Evolutionary conservation across 129 eudicot genomes (phyloP), one percentile per base, ranked within the genome.

Genomic region (Helianthus tuberosus): DNA sequence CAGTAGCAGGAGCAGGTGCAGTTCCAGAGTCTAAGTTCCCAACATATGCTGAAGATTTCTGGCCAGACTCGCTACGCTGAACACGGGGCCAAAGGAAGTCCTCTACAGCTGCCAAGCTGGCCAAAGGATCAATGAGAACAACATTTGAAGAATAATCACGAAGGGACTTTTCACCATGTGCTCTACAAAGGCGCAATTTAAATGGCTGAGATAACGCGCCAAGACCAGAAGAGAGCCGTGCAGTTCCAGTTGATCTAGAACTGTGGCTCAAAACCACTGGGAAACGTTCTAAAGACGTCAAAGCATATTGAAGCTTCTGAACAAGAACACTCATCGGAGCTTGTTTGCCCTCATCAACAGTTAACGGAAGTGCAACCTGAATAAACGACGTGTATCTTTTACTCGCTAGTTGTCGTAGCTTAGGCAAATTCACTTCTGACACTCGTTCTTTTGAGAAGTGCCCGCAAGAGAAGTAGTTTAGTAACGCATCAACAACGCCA

Each of bases 11-110:
- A 46, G 89, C 66, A 50, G 84, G 71, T 29, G 89, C 55, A 38
- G 88, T 79, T 69, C 89, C 95, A 43, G 93, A 79, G 69, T 90
- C 97, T 0, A 88, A 84, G 65, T 86, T 85, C 13, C 85, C 97
- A 39, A 73, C 83, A 47, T 92, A 85, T 20, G 78, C 89, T 9
- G 90, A 64, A 55, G 89, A 79, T 79, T 88, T 91, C 80, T 89
- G 96, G 62, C 86, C 83, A 63, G 96, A 80, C 32, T 95, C 99
- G 13, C 81, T 84, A 41, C 90, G 79, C 50, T 86, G 97, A 69
- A 95, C 96, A 77, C 99, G 86, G 16, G 97, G 96, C 97, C 97
- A 95, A 16, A 95, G 89, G 48, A 95, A 95, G 61, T 95, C 97
- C 69, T 95, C 99, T n/a, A 95, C 94, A 73, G 96, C 99, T 6